phyloP scores from a whole-genome alignment of 139 green algal genomes.

The Zygnema cylindricum region DNA sequence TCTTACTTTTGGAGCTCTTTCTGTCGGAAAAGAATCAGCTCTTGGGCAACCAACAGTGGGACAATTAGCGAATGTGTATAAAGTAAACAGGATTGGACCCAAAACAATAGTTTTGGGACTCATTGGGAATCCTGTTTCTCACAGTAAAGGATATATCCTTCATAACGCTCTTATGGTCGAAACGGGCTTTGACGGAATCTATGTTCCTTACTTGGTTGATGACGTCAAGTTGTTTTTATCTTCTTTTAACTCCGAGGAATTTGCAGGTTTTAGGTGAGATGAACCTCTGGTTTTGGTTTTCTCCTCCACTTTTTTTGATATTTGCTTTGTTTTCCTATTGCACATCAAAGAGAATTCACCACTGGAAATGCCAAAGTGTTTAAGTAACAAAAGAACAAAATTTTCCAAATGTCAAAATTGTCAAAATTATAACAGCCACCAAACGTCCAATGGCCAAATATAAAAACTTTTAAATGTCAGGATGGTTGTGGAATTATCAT shows the following conservation, averaged over 20 bases:
- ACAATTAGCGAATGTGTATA: conserved; percentile 71
- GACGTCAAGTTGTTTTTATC: conserved; percentile 82
- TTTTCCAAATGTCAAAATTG: too few species aligned
- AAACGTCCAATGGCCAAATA: too few species aligned
- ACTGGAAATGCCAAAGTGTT: too few species aligned
- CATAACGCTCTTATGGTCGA: conserved; percentile 64
- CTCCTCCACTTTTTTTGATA: too few species aligned
- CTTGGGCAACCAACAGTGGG: conserved; percentile 78
- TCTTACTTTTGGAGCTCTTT: conserved; percentile 92
- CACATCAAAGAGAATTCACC: too few species aligned
- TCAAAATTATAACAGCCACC: too few species aligned
- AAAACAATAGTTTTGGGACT: conserved; percentile 69
- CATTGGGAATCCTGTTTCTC: conserved; percentile 84
- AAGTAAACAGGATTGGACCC: neutral
- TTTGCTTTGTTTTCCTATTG: too few species aligned
- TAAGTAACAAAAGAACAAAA: too few species aligned
- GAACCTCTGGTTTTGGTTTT: too few species aligned
- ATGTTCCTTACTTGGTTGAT: conserved; percentile 94
- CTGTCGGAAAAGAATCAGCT: conserved; percentile 71
- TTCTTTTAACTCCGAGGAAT: conserved; percentile 75
- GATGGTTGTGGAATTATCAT: too few species aligned
- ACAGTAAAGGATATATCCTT: conserved; percentile 72
- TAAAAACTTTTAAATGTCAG: too few species aligned
- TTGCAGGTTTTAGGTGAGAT: conserved; percentile 66
- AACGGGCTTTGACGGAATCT: conserved; percentile 83